Percentiles rank a stretch among this genome's conserved stretches.
Evolutionary conservation across 345 rosid species (phyloP).

Genomic region (Brassica rapa): DNA sequence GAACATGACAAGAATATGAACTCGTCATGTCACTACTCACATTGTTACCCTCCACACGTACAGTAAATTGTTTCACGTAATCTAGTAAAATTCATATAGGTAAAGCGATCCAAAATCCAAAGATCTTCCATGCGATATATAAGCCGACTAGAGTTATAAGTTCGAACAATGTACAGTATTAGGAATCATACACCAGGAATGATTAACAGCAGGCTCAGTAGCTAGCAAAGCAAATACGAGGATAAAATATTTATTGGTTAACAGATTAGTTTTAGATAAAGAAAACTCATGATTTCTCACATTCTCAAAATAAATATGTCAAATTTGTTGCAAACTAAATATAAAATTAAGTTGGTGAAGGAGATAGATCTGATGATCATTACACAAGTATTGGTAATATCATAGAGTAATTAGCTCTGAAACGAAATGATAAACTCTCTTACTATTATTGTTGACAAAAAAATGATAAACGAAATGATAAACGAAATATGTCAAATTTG

Average conservation of each 20-base stretch:
- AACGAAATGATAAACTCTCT: no score
- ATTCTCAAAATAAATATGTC: not conserved
- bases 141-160: not conserved
- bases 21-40: slow-evolving; percentile 5
- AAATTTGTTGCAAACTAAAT: not conserved
- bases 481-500: not conserved
- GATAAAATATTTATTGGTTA: not conserved
- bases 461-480: no score
- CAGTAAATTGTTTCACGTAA: not conserved
- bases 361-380: not conserved
- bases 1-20: not conserved
- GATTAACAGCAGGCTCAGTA: not conserved
- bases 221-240: not conserved
- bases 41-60: not conserved
- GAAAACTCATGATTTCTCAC: not conserved
- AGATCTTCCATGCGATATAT: no score
- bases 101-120: not conserved
- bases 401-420: not conserved
- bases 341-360: not conserved
- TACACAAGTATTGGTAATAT: not conserved
- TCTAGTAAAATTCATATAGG: not conserved
- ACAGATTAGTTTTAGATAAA: not conserved
- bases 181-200: not conserved
- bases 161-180: not conserved
- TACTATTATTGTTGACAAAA: no score